Evolutionary conservation across 208 protist species (phyloP), one percentile per base, ranked within the genome.

Genomic region (Acanthamoeba pearcei): DNA sequence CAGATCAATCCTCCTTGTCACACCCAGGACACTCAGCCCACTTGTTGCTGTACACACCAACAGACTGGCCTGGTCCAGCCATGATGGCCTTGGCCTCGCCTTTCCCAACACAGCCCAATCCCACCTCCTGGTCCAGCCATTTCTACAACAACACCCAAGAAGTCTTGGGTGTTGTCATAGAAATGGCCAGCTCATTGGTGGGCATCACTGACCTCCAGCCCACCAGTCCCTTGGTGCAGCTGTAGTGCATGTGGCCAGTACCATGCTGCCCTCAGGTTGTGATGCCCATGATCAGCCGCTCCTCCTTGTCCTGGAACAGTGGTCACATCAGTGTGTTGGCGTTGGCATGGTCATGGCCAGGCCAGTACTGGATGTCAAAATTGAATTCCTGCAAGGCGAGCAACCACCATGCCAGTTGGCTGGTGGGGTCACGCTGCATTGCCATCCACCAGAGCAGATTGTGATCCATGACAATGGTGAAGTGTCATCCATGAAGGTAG

Each of bases 401-500:
- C 62, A 27, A 3, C 62, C 62, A 68, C 24, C 15, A 19, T 32
- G 62, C 24, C 62, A 68, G 62, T 27, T 68, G 62, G 10, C 9
- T 68, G 24, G 62, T 68, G 6, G 78, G 78, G 5, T 86, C 42
- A 3, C n/a, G n/a, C n/a, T 64, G 24, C 1, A 5, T 83, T 8
- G 51, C 13, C 24, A 94, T 46, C 90, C 90, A 94, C 24, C 15
- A 8, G 0, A 94, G 51, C 24, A 66, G 38, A 24, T 35, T 55
- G 24, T 94, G 90, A 5, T 94, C 35, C 1, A 8, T 74, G 27
- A 94, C 90, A 9, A 94, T 29, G 27, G 32, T 57, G 55, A 88
- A 88, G 29, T 38, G 42, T n/a, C 35, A 6, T 22, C 68, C 64
- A 15, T 85, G 32, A 49, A 94, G 38, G 66, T 88, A 94, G 22